Percentiles rank a stretch among this genome's conserved stretches.
These are phyloP conservation scores for Leccinum barrowsii DNA, from an alignment of 768 basidiomycete species.

Conservation along the genomic window DNA sequence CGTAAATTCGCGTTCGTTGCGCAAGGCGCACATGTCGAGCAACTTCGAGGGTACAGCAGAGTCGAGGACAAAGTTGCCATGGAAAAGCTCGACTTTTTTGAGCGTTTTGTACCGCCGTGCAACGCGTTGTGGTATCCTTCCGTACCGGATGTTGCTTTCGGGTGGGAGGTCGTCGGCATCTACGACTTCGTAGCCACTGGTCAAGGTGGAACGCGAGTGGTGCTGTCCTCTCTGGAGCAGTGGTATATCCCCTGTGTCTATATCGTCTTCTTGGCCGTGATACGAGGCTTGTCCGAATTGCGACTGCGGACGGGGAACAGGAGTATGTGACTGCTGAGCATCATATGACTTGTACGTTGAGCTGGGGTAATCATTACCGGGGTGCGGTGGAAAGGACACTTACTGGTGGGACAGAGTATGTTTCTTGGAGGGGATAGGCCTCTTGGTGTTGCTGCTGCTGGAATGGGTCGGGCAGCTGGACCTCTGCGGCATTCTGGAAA, in stretches of 20 bases:
- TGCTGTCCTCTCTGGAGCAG: constrained; percentile 47
- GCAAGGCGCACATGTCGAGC: constrained; percentile 73
- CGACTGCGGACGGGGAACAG: constrained; percentile 26
- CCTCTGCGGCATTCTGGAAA: constrained; percentile 25
- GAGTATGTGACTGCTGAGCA: constrained; percentile 11
- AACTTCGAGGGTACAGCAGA: constrained; percentile 88
- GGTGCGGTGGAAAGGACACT: constrained; percentile 19
- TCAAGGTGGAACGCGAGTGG: constrained; percentile 36
- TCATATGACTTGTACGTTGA: constrained; percentile 24
- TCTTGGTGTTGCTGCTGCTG: constrained; percentile 22
- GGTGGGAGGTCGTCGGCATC: constrained; percentile 28
- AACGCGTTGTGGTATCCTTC: constrained; percentile 86
- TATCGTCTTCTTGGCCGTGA: constrained; percentile 40
- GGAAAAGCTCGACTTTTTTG: constrained; percentile 89
- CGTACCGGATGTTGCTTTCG: constrained; percentile 77
- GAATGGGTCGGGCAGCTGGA: constrained; percentile 19
- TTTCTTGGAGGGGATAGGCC: constrained; percentile 19
- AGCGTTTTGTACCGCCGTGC: constrained; percentile 90
- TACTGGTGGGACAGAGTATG: constrained; percentile 18
- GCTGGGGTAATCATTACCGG: constrained; percentile 11
- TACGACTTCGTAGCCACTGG: constrained; percentile 40
- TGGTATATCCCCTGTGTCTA: constrained; percentile 65
- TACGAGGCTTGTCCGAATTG: constrained; percentile 30
- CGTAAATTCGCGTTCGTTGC: constrained; percentile 85
- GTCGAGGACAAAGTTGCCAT: constrained; percentile 92